A percentile compares a stretch with the other conserved stretches of the same genome.
Evolutionary conservation across 805 yeast genomes (phyloP).

Genomic region (Candida caryicola): DNA sequence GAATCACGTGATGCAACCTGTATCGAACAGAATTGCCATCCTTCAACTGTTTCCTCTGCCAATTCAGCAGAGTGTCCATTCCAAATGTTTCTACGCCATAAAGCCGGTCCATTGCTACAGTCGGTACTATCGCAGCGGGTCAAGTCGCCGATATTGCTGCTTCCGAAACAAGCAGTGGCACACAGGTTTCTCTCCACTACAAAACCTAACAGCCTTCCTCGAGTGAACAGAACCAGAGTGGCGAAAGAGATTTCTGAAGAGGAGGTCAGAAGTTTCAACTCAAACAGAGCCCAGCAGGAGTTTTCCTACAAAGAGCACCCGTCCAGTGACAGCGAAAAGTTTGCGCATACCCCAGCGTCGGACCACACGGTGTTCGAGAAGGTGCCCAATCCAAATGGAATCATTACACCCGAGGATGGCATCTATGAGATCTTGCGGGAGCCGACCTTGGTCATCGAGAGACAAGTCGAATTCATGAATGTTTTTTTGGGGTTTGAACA

Average conservation of each 20-base stretch:
- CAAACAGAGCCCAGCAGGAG: slow-evolving; percentile 9
- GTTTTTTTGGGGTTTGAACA: slow-evolving; percentile 88
- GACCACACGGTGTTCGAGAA: slow-evolving; percentile 30
- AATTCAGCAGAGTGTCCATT: no score
- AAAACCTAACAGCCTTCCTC: slow-evolving; percentile 1
- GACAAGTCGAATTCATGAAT: slow-evolving; percentile 87
- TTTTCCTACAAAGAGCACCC: slow-evolving; percentile 30
- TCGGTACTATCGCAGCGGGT: neutral
- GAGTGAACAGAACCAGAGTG: slow-evolving; percentile 20
- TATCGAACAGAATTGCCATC: no score
- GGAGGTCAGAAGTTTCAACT: slow-evolving; percentile 25
- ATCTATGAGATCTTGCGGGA: slow-evolving; percentile 62
- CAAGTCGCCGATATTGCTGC: neutral
- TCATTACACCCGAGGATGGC: slow-evolving; percentile 56
- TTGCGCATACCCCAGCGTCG: slow-evolving; percentile 25
- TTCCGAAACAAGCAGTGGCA: neutral
- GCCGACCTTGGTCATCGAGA: slow-evolving; percentile 83
- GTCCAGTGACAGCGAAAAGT: slow-evolving; percentile 20
- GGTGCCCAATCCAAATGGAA: slow-evolving; percentile 47
- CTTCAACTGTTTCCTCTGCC: no score
- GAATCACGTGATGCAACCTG: no score
- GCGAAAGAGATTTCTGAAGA: slow-evolving; percentile 36
- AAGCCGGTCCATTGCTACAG: neutral
- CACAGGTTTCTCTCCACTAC: neutral
- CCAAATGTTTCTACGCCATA: neutral